Evolutionary conservation across 2,329 filamentous ascomycete genomes (phyloP).

Genomic region (Esteya vermicola): DNA sequence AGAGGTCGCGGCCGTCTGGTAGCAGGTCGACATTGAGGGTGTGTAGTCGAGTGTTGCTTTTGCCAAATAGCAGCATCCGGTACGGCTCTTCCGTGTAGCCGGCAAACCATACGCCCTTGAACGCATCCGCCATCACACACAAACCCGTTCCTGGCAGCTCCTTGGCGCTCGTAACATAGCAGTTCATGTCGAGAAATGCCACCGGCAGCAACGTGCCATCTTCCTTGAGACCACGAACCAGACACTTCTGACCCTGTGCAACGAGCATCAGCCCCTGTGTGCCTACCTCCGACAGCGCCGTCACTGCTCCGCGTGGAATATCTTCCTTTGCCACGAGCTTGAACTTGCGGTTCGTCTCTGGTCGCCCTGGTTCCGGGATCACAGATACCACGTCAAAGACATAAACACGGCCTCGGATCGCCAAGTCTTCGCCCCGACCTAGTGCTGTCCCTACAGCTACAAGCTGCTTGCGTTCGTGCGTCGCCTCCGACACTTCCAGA

Average conservation of each 20-base stretch:
- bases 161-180: constrained; percentile 76
- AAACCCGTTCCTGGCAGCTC: constrained; percentile 73
- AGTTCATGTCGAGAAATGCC: constrained; percentile 95
- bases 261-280: constrained; percentile 79
- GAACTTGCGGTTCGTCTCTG: constrained; percentile 73
- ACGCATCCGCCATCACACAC: constrained; percentile 74
- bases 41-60: constrained; percentile 65
- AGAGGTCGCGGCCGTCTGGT: constrained; percentile 69
- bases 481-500: constrained; percentile 82
- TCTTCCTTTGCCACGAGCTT: constrained; percentile 83
- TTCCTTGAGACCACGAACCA: constrained; percentile 91
- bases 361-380: constrained; percentile 72
- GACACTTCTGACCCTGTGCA: constrained; percentile 91
- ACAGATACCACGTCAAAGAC: constrained; percentile 88
- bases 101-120: constrained; percentile 91
- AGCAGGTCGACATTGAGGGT: constrained; percentile 76
- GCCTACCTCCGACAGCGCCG: constrained; percentile 69
- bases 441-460: constrained; percentile 76
- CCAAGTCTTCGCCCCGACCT: constrained; percentile 79
- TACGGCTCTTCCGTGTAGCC: constrained; percentile 97
- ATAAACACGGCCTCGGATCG: constrained; percentile 71
- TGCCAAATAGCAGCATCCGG: constrained; percentile 84
- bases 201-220: constrained; percentile 86
- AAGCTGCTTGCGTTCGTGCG: constrained; percentile 70
- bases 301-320: constrained; percentile 81